Evolutionary conservation across 148 eudicot genomes (phyloP).

Genomic region (Rhododendron molle): DNA sequence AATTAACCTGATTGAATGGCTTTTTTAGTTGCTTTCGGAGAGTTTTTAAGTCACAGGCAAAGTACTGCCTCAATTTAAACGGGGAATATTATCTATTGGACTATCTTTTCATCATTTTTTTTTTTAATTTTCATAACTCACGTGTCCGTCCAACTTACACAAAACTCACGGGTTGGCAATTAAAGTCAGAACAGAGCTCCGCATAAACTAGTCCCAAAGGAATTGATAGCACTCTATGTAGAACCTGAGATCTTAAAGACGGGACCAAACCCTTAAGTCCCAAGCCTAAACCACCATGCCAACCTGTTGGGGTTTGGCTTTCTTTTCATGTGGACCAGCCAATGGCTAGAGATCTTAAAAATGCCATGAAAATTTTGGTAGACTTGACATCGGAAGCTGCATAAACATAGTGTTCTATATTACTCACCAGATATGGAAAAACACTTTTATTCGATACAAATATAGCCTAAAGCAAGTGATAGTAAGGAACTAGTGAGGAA

Average conservation of each 20-base stretch:
- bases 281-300: too few relatives aligned
- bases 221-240: too few relatives aligned
- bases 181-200: background rate
- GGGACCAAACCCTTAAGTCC: too few relatives aligned
- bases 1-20: background rate
- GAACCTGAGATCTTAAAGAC: too few relatives aligned
- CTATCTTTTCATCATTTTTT: too few relatives aligned
- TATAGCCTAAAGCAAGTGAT: background rate
- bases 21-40: background rate
- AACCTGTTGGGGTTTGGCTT: too few relatives aligned
- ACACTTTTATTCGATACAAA: conserved; percentile 2
- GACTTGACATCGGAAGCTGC: background rate
- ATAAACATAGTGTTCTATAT: background rate
- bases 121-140: too few relatives aligned
- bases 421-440: background rate
- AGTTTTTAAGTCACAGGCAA: background rate
- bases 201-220: too few relatives aligned
- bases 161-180: too few relatives aligned
- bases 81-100: too few relatives aligned
- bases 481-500: background rate
- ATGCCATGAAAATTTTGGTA: background rate
- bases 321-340: background rate
- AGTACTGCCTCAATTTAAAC: background rate
- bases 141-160: too few relatives aligned
- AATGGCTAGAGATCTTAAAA: background rate